Percentiles rank a stretch among this genome's conserved stretches.
Evolutionary conservation across 805 yeast genomes (phyloP).

Genomic region (Spathaspora girioi): DNA sequence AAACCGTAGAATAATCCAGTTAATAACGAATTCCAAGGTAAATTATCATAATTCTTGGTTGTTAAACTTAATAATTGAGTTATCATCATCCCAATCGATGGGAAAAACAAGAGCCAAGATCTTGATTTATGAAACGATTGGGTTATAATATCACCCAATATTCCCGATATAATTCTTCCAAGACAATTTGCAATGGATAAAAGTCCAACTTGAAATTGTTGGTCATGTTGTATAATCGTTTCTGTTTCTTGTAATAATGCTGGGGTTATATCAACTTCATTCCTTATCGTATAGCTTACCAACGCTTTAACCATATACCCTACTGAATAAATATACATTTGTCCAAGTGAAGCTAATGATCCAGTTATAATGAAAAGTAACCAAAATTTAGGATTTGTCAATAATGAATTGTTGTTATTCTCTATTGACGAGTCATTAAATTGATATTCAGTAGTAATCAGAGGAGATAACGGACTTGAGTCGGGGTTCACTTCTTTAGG

Average conservation of each 20-base stretch:
- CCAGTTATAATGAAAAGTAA: constrained; percentile 35
- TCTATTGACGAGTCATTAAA: constrained; percentile 5
- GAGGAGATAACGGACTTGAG: constrained; percentile 1
- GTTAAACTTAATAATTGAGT: constrained; percentile 50
- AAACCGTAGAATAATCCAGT: constrained; percentile 74
- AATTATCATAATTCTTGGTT: constrained; percentile 25
- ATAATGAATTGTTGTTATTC: constrained; percentile 15
- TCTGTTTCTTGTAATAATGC: constrained; percentile 4
- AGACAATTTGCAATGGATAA: constrained; percentile 63
- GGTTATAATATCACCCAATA: constrained; percentile 57
- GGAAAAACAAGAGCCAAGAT: constrained; percentile 51
- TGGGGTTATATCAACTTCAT: not conserved
- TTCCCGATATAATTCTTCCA: constrained; percentile 65
- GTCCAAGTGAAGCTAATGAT: constrained; percentile 39
- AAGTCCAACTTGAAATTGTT: constrained; percentile 70
- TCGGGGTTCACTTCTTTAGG: not conserved
- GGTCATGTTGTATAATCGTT: constrained; percentile 47
- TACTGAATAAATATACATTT: constrained; percentile 45
- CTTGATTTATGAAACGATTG: constrained; percentile 45
- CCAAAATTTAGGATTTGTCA: constrained; percentile 32
- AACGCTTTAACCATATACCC: constrained; percentile 39
- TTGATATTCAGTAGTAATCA: not conserved
- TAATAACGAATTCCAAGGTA: constrained; percentile 52
- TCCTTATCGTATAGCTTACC: constrained; percentile 1
- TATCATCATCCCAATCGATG: constrained; percentile 43